A percentile compares a stretch with the other conserved stretches of the same genome.
phyloP scores from a whole-genome alignment of 805 yeast species.

The Danielia oregonensis region DNA sequence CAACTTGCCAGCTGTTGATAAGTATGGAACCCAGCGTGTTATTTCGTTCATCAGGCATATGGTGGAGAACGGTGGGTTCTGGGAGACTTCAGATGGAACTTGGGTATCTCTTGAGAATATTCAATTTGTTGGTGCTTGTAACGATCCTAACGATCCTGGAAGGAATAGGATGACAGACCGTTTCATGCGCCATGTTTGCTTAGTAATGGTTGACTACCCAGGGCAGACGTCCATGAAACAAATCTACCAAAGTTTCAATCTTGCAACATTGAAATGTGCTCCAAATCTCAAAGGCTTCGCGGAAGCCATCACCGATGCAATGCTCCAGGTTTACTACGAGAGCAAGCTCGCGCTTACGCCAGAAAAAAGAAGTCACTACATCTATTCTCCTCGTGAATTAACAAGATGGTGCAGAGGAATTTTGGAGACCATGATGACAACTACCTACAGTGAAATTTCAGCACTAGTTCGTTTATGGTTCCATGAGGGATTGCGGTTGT shows the following conservation, averaged over 20 bases:
- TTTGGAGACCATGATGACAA: slow-evolving; percentile 43
- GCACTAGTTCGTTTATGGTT: slow-evolving; percentile 65
- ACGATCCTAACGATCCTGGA: slow-evolving; percentile 82
- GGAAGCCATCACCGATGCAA: slow-evolving; percentile 52
- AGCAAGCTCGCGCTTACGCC: slow-evolving; percentile 41
- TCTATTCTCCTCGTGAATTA: slow-evolving; percentile 85
- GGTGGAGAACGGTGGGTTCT: slow-evolving; percentile 71
- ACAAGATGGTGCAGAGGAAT: slow-evolving; percentile 87
- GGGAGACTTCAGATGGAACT: slow-evolving; percentile 53
- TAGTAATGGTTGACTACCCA: slow-evolving; percentile 80
- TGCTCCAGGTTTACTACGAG: slow-evolving; percentile 57
- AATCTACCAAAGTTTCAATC: slow-evolving; percentile 60
- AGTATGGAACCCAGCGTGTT: slow-evolving; percentile 68
- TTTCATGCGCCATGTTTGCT: slow-evolving; percentile 61
- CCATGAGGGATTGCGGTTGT: slow-evolving; percentile 76
- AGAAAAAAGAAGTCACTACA: slow-evolving; percentile 51
- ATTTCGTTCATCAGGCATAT: slow-evolving; percentile 72
- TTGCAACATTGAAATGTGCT: slow-evolving; percentile 53
- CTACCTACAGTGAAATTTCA: slow-evolving; percentile 27
- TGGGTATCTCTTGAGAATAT: slow-evolving; percentile 68
- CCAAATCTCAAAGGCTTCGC: slow-evolving; percentile 60
- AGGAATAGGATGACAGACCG: slow-evolving; percentile 55
- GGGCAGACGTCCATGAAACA: slow-evolving; percentile 54
- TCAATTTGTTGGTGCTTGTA: slow-evolving; percentile 94
- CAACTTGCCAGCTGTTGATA: slow-evolving; percentile 72